phyloP scores from a whole-genome alignment of 2,329 filamentous ascomycete genomes.

The Colletotrichum sp. region DNA sequence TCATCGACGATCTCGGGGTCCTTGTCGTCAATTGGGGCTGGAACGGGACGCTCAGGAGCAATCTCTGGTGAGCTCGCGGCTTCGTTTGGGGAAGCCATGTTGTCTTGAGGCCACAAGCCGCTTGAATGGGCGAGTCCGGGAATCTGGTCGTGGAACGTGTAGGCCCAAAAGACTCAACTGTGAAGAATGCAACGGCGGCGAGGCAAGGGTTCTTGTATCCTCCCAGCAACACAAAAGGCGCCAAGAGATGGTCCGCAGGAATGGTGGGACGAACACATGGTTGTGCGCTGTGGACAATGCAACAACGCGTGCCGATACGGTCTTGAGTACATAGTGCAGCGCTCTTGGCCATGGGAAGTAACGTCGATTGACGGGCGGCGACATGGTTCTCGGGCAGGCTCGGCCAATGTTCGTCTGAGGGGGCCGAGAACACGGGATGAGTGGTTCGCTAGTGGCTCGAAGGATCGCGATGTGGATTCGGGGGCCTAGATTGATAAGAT shows the following conservation, averaged over 20 bases:
- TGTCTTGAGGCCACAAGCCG: neutral
- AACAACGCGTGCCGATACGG: neutral
- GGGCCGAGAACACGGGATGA: neutral
- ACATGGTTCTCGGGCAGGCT: neutral
- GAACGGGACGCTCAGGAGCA: neutral
- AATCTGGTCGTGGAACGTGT: neutral
- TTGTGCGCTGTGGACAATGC: neutral
- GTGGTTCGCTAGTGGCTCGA: neutral
- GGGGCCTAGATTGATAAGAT: constrained; percentile 12
- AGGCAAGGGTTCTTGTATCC: neutral
- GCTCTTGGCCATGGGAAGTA: neutral
- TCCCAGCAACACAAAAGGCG: neutral
- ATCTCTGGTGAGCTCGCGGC: neutral
- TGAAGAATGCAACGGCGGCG: neutral
- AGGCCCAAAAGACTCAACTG: neutral
- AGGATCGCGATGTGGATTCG: constrained; percentile 2
- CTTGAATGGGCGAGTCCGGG: too few relatives aligned
- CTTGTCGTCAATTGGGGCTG: neutral
- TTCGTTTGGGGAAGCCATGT: neutral
- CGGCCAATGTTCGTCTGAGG: neutral
- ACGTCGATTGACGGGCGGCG: neutral
- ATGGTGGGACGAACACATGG: neutral
- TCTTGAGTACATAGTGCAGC: neutral
- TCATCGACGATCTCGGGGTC: neutral
- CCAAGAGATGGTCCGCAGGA: neutral